Evolutionary conservation across 345 rosid species (phyloP), one percentile per base, ranked within the genome.

Genomic region (Hibiscus tridactylites): DNA sequence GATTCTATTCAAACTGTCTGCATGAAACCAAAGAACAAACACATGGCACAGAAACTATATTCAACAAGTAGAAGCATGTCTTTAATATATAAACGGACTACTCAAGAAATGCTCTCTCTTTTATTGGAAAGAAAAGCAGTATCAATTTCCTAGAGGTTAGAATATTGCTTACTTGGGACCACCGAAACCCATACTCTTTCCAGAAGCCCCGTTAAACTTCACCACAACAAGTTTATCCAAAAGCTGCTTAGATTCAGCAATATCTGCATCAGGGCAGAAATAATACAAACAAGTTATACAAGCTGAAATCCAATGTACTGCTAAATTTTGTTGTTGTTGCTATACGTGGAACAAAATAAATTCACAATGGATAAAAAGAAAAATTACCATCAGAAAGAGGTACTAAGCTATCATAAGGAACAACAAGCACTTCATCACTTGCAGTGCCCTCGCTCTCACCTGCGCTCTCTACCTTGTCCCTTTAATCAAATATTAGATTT

Each of bases 221-320:
- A 88, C 78, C 70, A 88, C 84, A 52, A 82, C 88, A 76, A 86
- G 85, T 76, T 84, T 81, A 72, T 84, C 86, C 79, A 88, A 72
- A 59, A 76, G 76, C 52, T 71, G 65, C 84, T 80, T 83, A 37
- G 71, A 74, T 80, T 83, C 88, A 21, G 44, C 72, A 69, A 62
- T 62, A 81, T 78, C 88, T 82, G 79, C 74, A 74, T 44, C n/a
- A 13, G 47, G 21, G 29, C 12, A 56, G 33, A 35, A 71, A 26
- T 15, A 63, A 37, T 9, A 44, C 16, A 31, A 44, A 56, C 6
- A 72, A 13, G 19, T 65, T 12, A 72, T 50, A 21, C 71, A 5
- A 64, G 42, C 37, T 46, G 19, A 44, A 57, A 39, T 33, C 42
- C 44, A 68, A n/a, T 29, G 39, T 68, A 21, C 15, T n/a, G 60